A percentile compares a stretch with the other conserved stretches of the same genome.
phyloP scores from a whole-genome alignment of 352 stramenopile genomes.

The Globisporangium viniferum region DNA sequence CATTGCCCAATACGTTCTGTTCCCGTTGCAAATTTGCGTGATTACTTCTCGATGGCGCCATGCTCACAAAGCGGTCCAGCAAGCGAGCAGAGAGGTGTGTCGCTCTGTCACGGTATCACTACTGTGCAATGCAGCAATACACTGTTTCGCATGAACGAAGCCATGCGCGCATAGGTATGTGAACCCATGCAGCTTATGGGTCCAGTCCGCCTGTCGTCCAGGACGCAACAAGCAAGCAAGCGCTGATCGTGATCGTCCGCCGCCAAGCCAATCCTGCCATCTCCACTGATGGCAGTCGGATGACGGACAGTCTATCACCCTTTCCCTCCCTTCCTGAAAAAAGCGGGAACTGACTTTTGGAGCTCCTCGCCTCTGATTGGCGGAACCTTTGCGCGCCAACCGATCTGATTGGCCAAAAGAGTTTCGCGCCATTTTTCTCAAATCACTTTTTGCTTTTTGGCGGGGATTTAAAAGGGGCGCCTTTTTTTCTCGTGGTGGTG shows the following conservation, averaged over 20 bases:
- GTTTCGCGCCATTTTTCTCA: slow-evolving; percentile 7
- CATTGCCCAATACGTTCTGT: neutral
- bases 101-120: neutral
- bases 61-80: neutral
- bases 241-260: neutral
- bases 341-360: slow-evolving; percentile 5
- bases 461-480: slow-evolving; percentile 4
- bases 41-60: neutral
- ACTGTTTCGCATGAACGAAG: neutral
- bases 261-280: neutral
- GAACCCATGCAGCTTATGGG: neutral
- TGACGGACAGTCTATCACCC: neutral
- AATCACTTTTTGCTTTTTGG: slow-evolving; percentile 4
- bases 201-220: neutral
- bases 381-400: slow-evolving; percentile 9
- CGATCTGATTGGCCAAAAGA: neutral
- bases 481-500: neutral
- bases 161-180: neutral
- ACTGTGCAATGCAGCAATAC: neutral
- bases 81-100: neutral
- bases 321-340: neutral
- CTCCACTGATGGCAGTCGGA: neutral
- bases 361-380: slow-evolving; percentile 3
- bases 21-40: neutral
- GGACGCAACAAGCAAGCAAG: neutral